Evolutionary conservation across 305 asterid genomes (phyloP), one percentile per base, ranked within the genome.

Genomic region (Rubia peregrina): DNA sequence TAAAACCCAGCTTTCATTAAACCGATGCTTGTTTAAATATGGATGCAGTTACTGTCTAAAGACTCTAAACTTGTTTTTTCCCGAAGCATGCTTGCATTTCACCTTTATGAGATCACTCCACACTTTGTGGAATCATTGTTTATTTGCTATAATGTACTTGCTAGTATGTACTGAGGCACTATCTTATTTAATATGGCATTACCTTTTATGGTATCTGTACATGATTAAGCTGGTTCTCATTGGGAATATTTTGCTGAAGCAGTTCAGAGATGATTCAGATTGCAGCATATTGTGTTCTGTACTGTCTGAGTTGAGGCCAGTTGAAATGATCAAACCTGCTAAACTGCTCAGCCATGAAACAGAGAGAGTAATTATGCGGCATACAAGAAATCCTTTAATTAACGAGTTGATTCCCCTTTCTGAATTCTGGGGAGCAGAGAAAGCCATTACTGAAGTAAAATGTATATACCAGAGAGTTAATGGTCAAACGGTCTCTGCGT

Each of bases 381-480:
- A 94, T 73, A 91, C 98, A 44, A 86, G 96, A 78, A 86, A 82
- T 77, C 95, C 98, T 67, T 82, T 94, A 61, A 88, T 90, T 33
- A 94, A 89, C 71, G 98, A 94, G 76, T 83, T 94, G 83, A 76
- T 84, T 78, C 99, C 98, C 67, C 81, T 85, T 71, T 84, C 95
- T 76, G 98, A 94, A 74, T 94, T 94, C 79, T 94, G 99, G 99
- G 85, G 86, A 82, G 93, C 94, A 76, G 95, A 88, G 76, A 91
- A 86, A 82, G 88, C 99, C 40, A 77, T 89, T 64, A 64, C 71
- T 70, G 96, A 90, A 85, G 92, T 90, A 70, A 83, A 67, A 65
- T 67, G 76, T 71, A 75, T 90, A 70, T 89, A 84, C 75, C 78
- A 73, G 81, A 87, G 76, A 67, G 64, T 79, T 78, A 78, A 79